A percentile compares a stretch with the other conserved stretches of the same genome.
These are phyloP conservation scores for Candida michaelii DNA, from an alignment of 805 yeast genomes.

Conservation along the genomic window DNA sequence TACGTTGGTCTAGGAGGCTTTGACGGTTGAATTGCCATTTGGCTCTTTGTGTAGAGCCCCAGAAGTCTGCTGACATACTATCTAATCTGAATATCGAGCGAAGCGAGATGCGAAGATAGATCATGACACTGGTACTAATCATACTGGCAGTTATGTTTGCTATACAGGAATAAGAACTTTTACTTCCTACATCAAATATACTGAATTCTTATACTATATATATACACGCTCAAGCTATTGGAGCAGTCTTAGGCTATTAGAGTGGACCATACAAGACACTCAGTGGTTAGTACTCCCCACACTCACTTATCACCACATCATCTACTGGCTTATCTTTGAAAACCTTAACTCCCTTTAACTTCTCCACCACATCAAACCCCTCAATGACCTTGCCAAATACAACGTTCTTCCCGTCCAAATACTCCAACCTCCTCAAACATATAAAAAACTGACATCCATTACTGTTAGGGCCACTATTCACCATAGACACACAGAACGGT, in stretches of 20 bases:
- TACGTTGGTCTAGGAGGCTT: constrained; percentile 48
- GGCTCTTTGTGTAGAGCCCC: constrained; percentile 79
- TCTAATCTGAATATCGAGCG: not conserved
- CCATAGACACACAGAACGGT: constrained; percentile 86
- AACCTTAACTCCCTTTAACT: constrained; percentile 36
- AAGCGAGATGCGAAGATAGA: too few species aligned
- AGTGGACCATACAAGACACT: too few species aligned
- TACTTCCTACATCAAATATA: too few species aligned
- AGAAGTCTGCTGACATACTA: constrained; percentile 77
- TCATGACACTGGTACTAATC: not conserved
- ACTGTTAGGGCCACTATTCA: constrained; percentile 89
- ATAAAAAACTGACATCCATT: constrained; percentile 90
- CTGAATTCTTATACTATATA: too few species aligned
- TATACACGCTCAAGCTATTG: too few species aligned
- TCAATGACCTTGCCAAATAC: constrained; percentile 74
- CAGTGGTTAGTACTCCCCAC: constrained; percentile 18
- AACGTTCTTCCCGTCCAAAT: constrained; percentile 78
- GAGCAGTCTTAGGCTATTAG: too few species aligned
- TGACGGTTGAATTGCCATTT: constrained; percentile 81
- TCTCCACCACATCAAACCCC: constrained; percentile 59
- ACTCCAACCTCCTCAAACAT: constrained; percentile 72
- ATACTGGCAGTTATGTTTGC: too few species aligned
- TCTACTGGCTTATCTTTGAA: constrained; percentile 14
- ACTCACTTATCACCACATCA: constrained; percentile 15
- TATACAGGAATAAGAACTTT: too few species aligned